Base-by-base conservation (phyloP, 257 asterid genomes). In the Solanum acaule region DNA sequence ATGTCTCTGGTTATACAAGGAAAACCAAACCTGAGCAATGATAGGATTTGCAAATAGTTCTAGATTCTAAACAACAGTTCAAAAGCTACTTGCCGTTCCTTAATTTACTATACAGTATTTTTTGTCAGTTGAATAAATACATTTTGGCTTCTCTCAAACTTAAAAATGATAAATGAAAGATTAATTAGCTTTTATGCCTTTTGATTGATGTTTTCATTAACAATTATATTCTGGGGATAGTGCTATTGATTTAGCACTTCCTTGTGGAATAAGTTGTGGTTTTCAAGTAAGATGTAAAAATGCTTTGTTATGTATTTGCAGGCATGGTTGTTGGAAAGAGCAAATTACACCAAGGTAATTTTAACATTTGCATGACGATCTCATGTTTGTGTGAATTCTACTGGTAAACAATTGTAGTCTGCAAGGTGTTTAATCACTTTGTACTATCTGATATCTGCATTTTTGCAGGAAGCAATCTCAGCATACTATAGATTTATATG, bases 401-500 rank as follows among this genome's bases (percentile, higher is more conserved):
- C 59, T 49, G 68, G 85, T 44, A 49, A 49, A 46, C 68, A 18
- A 49, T 10, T 46, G 67, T 10, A 81, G 56, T 18, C 10, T 27
- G 85, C 86, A 81, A 46, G 70, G 70, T 52, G 37, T 44, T 46
- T 46, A 46, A 46, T 46, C 67, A 44, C 85, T 27, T 46, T 81
- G 27, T 44, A 27, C 16, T 16, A 37, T 46, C 29, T 81, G 68
- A 81, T 81, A 81, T 49, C 18, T 40, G 52, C 18, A 78, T 77
- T 86, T 85, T 85, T 40, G 95, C 98, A 96, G 99, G 98, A 95
- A 87, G 98, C 98, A 65, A 95, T 95, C 92, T 88, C 95, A 5
- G 96, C 90, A 25, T 96, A 85, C 87, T 95, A 96, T 90, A 97
- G 96, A 38, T 94, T 96, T 90, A 93, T 97, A 92, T 97, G 98